Evolutionary conservation across 306 rosid species (phyloP), one percentile per base, ranked within the genome.

Genomic region (Ceratonia siliqua): DNA sequence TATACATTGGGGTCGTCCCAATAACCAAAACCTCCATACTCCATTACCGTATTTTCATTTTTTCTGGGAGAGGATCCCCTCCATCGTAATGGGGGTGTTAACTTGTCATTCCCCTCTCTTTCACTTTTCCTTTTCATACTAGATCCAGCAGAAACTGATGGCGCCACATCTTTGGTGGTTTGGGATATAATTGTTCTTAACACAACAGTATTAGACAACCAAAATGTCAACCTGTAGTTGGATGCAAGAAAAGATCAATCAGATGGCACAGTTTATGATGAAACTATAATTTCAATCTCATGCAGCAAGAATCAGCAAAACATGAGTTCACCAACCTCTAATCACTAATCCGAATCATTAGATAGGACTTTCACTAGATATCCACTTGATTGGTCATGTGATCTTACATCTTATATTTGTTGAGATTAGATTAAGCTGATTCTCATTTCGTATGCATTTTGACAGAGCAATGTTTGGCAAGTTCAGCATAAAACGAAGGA

Each of bases 121-220:
- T 81, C 80, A 57, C 28, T 65, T 79, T 79, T 89, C 72, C 78
- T 81, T 77, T 81, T 80, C 45, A 72, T 68, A 41, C 72, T 76
- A 32, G 75, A 49, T 79, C 82, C 87, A 74, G 72, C 78, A 53
- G 76, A 69, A 77, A 70, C 69, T 67, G 77, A 72, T 27, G n/a
- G 67, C 49, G 58, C 79, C 15, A 5, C 36, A 30, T 81, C 80
- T 65, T 80, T 81, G 3, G 59, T 11, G 36, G 81, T 74, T 76
- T 76, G 89, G 73, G 85, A 78, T 80, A 88, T 28, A 20, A 86
- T 85, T 74, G 93, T 86, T 85, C 97, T 89, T 82, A 92, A 54
- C 69, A 83, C 83, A 32, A 85, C 33, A 15, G 92, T 72, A 80
- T 92, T 92, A 17, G 97, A 92, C 70, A 88, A 61, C 96, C 97